Evolutionary conservation across 2,329 filamentous ascomycete genomes (phyloP).

Genomic region (Phoma sp.): DNA sequence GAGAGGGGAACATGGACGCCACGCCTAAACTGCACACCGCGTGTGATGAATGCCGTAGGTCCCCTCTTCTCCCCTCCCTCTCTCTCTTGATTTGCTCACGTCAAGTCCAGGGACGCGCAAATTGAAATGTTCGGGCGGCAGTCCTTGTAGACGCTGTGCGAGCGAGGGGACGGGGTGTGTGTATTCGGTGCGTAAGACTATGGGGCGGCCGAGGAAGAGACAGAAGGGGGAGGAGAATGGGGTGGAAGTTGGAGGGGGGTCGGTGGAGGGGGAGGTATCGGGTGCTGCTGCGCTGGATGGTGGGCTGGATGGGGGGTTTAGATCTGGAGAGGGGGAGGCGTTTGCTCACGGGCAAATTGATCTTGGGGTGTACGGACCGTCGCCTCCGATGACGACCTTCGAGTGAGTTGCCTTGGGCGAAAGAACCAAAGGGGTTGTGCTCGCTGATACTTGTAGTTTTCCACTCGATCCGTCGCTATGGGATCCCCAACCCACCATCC

Average conservation of each 20-base stretch:
- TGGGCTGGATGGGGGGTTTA: background rate
- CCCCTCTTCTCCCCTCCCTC: background rate
- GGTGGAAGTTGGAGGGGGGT: no score
- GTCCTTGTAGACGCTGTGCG: constrained; percentile 53
- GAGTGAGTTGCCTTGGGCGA: constrained; percentile 18
- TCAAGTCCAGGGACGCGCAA: constrained; percentile 52
- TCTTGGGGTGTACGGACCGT: constrained; percentile 1
- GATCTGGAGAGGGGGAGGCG: no score
- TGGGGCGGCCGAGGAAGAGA: constrained; percentile 60
- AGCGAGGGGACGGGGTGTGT: constrained; percentile 51
- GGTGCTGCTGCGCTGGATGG: no score
- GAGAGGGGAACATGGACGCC: no score
- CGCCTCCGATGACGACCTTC: constrained; percentile 8
- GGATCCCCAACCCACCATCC: constrained; percentile 14
- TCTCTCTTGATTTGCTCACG: no score
- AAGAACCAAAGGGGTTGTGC: no score
- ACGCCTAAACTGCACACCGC: constrained; percentile 36
- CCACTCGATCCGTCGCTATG: constrained; percentile 39
- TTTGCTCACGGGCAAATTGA: no score
- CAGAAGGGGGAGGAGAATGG: constrained; percentile 17
- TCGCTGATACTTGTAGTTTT: background rate
- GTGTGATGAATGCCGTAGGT: constrained; percentile 48
- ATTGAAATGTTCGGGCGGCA: constrained; percentile 56
- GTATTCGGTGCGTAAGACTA: constrained; percentile 57
- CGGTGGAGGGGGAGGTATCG: no score